Conservation (phyloP, 306 rosid species). For the Cicer pinnatifidum region DNA sequence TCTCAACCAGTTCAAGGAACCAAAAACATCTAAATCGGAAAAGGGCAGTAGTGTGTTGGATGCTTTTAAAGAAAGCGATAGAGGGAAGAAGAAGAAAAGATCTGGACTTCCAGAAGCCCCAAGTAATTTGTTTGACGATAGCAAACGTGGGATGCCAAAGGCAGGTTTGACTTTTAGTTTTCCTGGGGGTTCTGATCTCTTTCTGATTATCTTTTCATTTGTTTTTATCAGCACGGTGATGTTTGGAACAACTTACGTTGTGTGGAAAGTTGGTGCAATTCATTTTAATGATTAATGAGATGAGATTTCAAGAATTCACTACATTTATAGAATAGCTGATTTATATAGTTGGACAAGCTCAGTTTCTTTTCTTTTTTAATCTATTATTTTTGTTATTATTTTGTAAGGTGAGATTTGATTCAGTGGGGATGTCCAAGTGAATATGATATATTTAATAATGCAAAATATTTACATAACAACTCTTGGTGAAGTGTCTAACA, state of each 20-base stretch:
- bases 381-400: conserved; percentile 1
- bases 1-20: conserved; percentile 59
- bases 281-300: conserved; percentile 87
- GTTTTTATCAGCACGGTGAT: conserved; percentile 83
- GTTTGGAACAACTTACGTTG: conserved; percentile 92
- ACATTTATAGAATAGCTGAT: conserved; percentile 35
- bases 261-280: conserved; percentile 97
- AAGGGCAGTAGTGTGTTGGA: conserved; percentile 79
- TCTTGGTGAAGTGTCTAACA: not conserved
- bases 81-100: conserved; percentile 79
- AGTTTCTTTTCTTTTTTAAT: conserved; percentile 5
- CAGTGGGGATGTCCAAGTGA: conserved; percentile 41
- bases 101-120: conserved; percentile 96
- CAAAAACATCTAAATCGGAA: conserved; percentile 64
- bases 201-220: conserved; percentile 67
- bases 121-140: conserved; percentile 78
- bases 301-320: conserved; percentile 34
- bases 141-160: conserved; percentile 81
- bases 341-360: conserved; percentile 35
- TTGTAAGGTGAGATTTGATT: conserved; percentile 34
- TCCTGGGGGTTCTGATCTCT: conserved; percentile 80
- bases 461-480: not conserved
- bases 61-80: conserved; percentile 75
- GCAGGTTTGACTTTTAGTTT: conserved; percentile 71
- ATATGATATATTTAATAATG: conserved; percentile 12